Evolutionary conservation across 2,329 filamentous ascomycete species (phyloP).

Genomic region (Aspergillus hiratsukae): DNA sequence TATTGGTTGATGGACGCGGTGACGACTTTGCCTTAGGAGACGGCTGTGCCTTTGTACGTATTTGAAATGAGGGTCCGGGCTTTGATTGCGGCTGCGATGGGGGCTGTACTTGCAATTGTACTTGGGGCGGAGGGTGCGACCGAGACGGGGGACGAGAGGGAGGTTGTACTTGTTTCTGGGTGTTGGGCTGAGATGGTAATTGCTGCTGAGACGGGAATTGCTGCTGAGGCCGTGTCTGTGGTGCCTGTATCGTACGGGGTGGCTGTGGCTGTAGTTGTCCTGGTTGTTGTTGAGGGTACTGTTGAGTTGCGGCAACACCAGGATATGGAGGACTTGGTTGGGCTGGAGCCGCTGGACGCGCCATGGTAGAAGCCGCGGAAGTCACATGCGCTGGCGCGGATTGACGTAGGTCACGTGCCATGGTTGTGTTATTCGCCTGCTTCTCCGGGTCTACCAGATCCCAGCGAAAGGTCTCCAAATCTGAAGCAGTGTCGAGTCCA

Average conservation of each 20-base stretch:
- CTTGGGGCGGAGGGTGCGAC: not conserved
- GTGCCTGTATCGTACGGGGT: not conserved
- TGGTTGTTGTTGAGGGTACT: not conserved
- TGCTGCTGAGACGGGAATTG: not conserved
- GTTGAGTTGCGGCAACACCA: not conserved
- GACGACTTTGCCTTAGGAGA: constrained; percentile 2
- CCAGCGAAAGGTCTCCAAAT: constrained; percentile 58
- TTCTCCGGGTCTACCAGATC: constrained; percentile 49
- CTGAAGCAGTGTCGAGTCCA: constrained; percentile 43
- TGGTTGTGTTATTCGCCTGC: not conserved
- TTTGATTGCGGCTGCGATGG: not conserved
- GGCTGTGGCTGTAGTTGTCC: not conserved
- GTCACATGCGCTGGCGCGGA: not conserved
- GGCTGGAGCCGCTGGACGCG: not conserved
- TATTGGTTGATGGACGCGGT: not conserved
- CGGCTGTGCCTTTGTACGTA: not conserved
- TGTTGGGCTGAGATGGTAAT: not conserved
- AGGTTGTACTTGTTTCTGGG: not conserved
- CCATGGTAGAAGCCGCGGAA: not conserved
- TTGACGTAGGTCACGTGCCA: constrained; percentile 10
- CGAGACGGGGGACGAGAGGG: not conserved
- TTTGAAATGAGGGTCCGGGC: not conserved
- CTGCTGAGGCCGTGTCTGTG: not conserved
- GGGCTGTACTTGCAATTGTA: not conserved
- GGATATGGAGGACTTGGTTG: not conserved